Evolutionary conservation across 2,329 filamentous ascomycete species (phyloP).

Genomic region (Aureobasidium sp.): DNA sequence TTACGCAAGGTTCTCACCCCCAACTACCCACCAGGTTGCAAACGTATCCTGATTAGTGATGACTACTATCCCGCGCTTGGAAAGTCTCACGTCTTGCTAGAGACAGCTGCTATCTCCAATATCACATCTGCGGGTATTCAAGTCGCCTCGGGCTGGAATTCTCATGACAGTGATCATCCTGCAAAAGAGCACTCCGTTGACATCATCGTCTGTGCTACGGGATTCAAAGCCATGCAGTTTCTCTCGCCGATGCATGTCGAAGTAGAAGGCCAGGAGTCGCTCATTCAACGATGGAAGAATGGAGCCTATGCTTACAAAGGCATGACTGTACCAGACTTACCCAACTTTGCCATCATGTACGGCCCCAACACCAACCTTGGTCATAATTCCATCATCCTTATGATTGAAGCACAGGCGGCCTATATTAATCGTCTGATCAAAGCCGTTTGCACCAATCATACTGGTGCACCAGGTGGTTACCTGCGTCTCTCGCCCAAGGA

Average conservation of each 20-base stretch:
- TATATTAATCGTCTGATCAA: conserved; percentile 59
- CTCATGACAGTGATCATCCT: conserved; percentile 53
- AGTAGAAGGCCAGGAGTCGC: conserved; percentile 40
- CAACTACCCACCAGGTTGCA: conserved; percentile 61
- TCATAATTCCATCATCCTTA: conserved; percentile 67
- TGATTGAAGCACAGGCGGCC: conserved; percentile 65
- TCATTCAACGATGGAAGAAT: conserved; percentile 59
- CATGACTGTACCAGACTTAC: conserved; percentile 56
- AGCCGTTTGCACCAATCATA: conserved; percentile 48
- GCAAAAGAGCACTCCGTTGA: too few species aligned
- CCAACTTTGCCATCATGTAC: conserved; percentile 65
- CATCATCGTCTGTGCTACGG: conserved; percentile 64
- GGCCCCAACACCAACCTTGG: conserved; percentile 63
- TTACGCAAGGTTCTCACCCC: too few species aligned
- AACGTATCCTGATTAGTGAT: conserved; percentile 60
- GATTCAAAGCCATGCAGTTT: conserved; percentile 66
- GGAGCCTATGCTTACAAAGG: conserved; percentile 60
- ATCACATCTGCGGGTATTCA: conserved; percentile 55
- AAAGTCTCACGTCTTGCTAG: conserved; percentile 53
- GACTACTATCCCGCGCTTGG: conserved; percentile 62
- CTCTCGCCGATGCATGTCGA: conserved; percentile 61
- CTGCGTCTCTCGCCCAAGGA: conserved; percentile 53
- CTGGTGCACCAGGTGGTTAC: too few species aligned
- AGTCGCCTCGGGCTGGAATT: conserved; percentile 44
- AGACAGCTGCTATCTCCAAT: conserved; percentile 54